phyloP scores from a whole-genome alignment of 1,139 yeast species.

The Protomyces inouyei region DNA sequence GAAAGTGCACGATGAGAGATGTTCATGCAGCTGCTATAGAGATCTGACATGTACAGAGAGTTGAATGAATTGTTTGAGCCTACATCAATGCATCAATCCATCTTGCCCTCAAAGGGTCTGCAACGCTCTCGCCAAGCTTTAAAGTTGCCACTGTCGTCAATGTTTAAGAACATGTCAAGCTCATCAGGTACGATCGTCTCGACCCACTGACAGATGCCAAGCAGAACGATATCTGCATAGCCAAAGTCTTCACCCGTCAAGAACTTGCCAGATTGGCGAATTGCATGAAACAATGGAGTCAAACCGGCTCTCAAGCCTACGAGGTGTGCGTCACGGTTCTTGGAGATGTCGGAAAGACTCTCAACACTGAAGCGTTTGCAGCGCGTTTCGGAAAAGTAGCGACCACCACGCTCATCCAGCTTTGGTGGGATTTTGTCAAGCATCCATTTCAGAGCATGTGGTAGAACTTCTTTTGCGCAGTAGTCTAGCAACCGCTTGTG shows the following conservation, averaged over 20 bases:
- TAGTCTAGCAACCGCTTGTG: conserved; percentile 3
- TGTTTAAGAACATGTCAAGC: not conserved
- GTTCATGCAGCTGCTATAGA: not conserved
- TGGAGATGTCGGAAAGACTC: not conserved
- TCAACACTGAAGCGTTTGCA: not conserved
- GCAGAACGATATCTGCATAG: not conserved
- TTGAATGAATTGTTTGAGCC: too few species aligned
- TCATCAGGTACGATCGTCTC: not conserved
- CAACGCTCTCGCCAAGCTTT: conserved; percentile 3
- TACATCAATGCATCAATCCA: not conserved
- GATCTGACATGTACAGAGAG: too few species aligned
- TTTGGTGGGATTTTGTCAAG: not conserved
- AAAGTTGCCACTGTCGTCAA: not conserved
- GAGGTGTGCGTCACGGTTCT: not conserved
- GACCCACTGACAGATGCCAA: conserved; percentile 5
- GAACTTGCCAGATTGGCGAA: not conserved
- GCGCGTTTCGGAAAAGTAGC: conserved; percentile 1
- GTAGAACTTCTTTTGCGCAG: not conserved
- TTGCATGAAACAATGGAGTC: conserved; percentile 10
- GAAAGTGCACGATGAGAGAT: conserved; percentile 1
- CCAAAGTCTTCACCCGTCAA: conserved; percentile 1
- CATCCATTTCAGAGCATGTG: not conserved
- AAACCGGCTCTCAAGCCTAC: not conserved
- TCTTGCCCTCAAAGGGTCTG: not conserved
- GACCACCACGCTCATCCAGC: conserved; percentile 1